These are phyloP conservation scores for Ophiocytium majus DNA, from an alignment of 352 stramenopile species.

Conservation along the genomic window DNA sequence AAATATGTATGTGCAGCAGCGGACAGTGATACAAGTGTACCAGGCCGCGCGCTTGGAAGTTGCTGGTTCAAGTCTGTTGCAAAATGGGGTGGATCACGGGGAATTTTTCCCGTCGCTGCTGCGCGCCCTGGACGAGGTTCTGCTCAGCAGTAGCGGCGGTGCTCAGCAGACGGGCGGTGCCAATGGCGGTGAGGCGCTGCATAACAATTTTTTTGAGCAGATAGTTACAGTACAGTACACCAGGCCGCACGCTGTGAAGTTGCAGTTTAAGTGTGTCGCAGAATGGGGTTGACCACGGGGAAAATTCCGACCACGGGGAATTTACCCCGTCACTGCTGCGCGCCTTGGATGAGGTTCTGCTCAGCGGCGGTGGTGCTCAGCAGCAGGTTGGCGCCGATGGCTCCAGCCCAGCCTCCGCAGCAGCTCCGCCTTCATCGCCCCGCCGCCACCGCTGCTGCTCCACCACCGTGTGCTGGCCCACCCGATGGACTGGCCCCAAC, in stretches of 20 bases:
- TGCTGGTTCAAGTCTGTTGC: no score
- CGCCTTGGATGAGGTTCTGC: conserved; percentile 27
- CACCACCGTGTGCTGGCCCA: no score
- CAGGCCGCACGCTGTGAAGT: not conserved
- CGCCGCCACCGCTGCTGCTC: no score
- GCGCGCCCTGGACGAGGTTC: conserved; percentile 19
- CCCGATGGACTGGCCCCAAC: no score
- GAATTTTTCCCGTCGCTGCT: conserved; percentile 49
- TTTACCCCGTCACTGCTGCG: not conserved
- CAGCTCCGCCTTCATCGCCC: no score
- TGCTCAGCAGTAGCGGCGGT: no score
- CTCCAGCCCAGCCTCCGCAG: no score
- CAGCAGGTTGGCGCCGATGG: conserved; percentile 11
- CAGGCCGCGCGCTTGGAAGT: no score
- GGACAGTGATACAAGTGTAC: no score
- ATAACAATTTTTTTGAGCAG: no score
- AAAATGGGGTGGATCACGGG: conserved; percentile 39
- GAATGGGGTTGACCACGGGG: not conserved
- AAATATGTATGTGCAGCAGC: no score
- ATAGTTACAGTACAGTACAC: not conserved
- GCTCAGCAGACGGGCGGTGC: not conserved
- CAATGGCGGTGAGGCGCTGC: not conserved
- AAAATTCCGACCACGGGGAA: not conserved
- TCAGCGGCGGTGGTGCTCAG: no score
- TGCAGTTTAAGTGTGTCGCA: not conserved